Evolutionary conservation across 768 basidiomycete species (phyloP), one percentile per base, ranked within the genome.

Genomic region (Phaeolepiota aurea): DNA sequence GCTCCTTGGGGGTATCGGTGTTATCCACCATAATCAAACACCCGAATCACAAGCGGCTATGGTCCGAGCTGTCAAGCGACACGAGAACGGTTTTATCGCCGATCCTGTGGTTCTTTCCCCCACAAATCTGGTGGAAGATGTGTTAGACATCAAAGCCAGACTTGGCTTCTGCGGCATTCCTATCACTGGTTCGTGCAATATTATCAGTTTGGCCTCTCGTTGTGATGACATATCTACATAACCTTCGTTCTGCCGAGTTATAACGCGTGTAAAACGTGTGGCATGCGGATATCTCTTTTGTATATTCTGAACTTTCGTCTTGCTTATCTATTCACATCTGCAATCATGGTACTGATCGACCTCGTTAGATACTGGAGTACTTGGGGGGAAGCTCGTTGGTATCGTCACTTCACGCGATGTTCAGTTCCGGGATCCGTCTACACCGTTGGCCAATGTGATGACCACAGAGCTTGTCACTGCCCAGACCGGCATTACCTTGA

Each of bases 51-150:
- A 99, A 65, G 94, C 94, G 5, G 82, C 86, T 30, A 98, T 98
- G 93, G 90, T 98, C 52, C 84, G 89, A 48, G 87, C 89, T 32
- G 96, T 98, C 20, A 99, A 99, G 63, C 82, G 93, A 53, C 94
- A 93, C 58, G 94, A 98, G 64, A 99, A 98, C 56, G 96, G 96
- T 3, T 98, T 98, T 67, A 99, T 98, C 62, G 77, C 87, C 39
- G 90, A 96, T 49, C 96, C 96, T 11, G 75, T 97, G 45, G 89
- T 91, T 39, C 69, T 98, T 20, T 79, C 83, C 9, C 90, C 92
- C 0, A 57, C 72, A 18, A 74, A 87, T 50, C 64, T 68, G 31
- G 89, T 94, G 20, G 86, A 83, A 46, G 87, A 97, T 46, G 94
- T 98, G 11, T 70, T 96, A 37, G 87, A 91, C 47, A 87, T 97